phyloP scores from a whole-genome alignment of 2,329 filamentous ascomycete genomes.

The Geosmithia morbida region DNA sequence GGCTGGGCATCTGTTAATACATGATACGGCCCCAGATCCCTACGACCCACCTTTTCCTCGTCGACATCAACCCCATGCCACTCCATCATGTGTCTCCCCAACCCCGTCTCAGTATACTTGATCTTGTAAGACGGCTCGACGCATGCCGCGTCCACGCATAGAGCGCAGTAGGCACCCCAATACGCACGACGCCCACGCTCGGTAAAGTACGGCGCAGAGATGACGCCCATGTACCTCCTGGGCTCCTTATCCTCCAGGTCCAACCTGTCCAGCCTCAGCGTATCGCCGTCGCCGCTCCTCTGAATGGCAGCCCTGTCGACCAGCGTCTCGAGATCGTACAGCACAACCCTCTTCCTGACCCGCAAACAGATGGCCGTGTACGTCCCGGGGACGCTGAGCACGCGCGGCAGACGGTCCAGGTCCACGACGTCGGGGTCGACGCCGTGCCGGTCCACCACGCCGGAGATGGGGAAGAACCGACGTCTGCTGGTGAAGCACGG shows the following conservation, averaged over 20 bases:
- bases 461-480: constrained; percentile 14
- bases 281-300: background rate
- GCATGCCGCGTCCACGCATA: background rate
- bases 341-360: constrained; percentile 1
- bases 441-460: background rate
- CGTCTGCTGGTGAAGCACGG: constrained; percentile 15
- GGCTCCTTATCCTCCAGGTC: constrained; percentile 3
- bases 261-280: background rate
- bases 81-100: background rate
- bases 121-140: background rate
- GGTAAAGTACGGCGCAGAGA: constrained; percentile 5
- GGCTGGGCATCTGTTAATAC: too few species aligned
- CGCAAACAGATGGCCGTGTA: constrained; percentile 2
- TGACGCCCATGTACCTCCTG: constrained; percentile 6
- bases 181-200: constrained; percentile 2
- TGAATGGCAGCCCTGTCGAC: background rate
- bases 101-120: background rate
- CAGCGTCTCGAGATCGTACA: constrained; percentile 3
- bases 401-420: background rate
- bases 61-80: background rate
- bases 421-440: background rate
- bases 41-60: too few species aligned
- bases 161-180: constrained; percentile 4
- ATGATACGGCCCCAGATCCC: too few species aligned
- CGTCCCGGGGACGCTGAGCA: constrained; percentile 4